Evolutionary conservation across 192 early-diverging fungal species (phyloP), one percentile per base, ranked within the genome.

Genomic region (Coemansia sp.): DNA sequence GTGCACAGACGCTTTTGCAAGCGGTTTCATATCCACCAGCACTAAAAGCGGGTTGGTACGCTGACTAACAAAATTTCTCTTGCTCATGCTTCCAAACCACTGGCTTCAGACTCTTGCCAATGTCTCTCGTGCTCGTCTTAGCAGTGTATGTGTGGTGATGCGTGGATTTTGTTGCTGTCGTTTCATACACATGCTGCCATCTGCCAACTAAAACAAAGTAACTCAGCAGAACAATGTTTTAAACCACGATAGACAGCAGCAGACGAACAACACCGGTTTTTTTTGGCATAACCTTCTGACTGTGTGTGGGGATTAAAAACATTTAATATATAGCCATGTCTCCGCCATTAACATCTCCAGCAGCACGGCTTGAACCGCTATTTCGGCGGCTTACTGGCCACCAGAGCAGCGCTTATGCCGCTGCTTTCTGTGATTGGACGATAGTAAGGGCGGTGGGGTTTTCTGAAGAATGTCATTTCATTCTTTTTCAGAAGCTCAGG

Each of bases 21-120:
- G 39, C 38, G 57, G 57, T 59, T 59, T 59, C 57, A 59, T 41
- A 14, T 59, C 20, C 38, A 59, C 38, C 4, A 59, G 38, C 32
- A 17, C 39, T 12, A 59, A 38, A 41, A 41, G 57, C 17, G 46
- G 46, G 32, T 32, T 32, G 32, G 4, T 32, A 32, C 32, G 32
- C 20, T 25, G 19, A 19, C 51, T 25, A 25, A 54, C 20, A 25
- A 22, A 25, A 9, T 11, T 5, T 0, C 32, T 32, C 32, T 54
- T 14, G 11, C 22, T 9, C 1, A 19, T 54, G 22, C 51, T 10
- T 25, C 51, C 51, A 54, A 22, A 54, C 19, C 25, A 25, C 22
- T 13, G 51, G 51, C 20, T 32, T 53, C 9, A 54, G 32, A 11
- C 51, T 25, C 4, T 54, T 22, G 19, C 7, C 19, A 54, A 14